Evolutionary conservation across 495 filamentous ascomycete genomes (phyloP), one percentile per base, ranked within the genome.

Genomic region (Aspergillus panamensis): DNA sequence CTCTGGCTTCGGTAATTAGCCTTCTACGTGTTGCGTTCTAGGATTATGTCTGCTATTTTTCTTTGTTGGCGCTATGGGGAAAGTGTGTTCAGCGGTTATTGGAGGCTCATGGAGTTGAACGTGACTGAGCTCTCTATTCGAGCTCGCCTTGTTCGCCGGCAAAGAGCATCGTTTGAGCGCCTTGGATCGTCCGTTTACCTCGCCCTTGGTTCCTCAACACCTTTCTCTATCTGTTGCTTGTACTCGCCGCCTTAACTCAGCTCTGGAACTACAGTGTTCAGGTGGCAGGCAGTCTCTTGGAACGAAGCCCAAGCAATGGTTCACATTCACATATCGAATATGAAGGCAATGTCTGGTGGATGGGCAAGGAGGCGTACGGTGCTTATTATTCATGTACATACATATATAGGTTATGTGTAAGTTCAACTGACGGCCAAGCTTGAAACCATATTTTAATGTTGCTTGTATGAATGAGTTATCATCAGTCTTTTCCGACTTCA

Each of bases 1-100:
- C 64, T 70, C 74, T 69, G 73, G 72, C 70, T 70, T 68, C 63
- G 69, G 63, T 75, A 74, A 75, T 74, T 67, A 66, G 62, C 61
- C 62, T 59, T 75, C 58, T 69, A 70, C 63, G 60, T 70, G 62
- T 60, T 64, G 65, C 62, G 67, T 67, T 70, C 58, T 69, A 62
- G 73, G 69, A 66, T 70, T 69, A 55, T 62, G 55, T 63, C 50
- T 71, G 64, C 66, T 64, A 20, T 45, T 45, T 72, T 69, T 68
- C 55, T 72, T 73, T 65, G 68, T 69, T 71, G 72, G 73, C 71
- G 71, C 70, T 73, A 67, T 53, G 68, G 71, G 68, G 68, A 66
- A 68, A 69, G 69, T 68, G 66, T 67, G 63, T 69, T 72, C 60
- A 71, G 68, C 66, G 64, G 61, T 67, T 65, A 25, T 65, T 69